Conservation (phyloP, 2,329 filamentous ascomycete species). For the Exutisphaerella laricina region DNA sequence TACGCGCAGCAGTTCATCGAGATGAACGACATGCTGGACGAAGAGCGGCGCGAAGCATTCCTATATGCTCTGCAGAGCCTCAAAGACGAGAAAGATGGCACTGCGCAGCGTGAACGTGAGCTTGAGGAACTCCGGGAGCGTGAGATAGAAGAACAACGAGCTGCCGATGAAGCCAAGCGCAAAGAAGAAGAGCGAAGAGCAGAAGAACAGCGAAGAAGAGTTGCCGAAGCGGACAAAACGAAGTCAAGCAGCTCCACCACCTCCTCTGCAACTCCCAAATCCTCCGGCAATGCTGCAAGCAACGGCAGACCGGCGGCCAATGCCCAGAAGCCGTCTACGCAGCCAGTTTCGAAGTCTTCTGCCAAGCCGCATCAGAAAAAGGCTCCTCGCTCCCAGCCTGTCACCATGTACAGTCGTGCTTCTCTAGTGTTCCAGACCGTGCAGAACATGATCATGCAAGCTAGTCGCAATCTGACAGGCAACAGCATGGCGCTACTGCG, state of each 20-base stretch:
- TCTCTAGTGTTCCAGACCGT: conserved; percentile 41
- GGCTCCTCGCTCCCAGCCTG: conserved; percentile 13
- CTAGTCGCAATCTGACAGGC: conserved; percentile 47
- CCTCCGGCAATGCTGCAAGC: conserved; percentile 7
- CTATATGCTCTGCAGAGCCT: conserved; percentile 77
- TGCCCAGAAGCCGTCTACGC: conserved; percentile 8
- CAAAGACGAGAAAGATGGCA: conserved; percentile 73
- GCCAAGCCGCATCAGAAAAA: conserved; percentile 20
- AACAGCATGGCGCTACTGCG: conserved; percentile 52
- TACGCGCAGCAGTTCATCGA: conserved; percentile 88
- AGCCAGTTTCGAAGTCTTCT: conserved; percentile 16
- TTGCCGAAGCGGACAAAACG: conserved; percentile 20
- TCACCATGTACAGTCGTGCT: conserved; percentile 24
- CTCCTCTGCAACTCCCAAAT: conserved; percentile 6
- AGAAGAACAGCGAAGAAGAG: conserved; percentile 34
- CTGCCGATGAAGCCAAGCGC: conserved; percentile 26
- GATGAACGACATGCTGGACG: conserved; percentile 80
- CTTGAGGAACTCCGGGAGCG: conserved; percentile 52
- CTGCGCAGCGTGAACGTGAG: conserved; percentile 59
- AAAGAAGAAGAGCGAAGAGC: conserved; percentile 28
- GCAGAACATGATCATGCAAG: conserved; percentile 34
- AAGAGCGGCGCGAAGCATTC: conserved; percentile 85
- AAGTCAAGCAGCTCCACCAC: conserved; percentile 11
- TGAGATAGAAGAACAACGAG: conserved; percentile 36
- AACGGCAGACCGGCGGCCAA: conserved; percentile 5